Conservation (phyloP, 148 eudicot species). For the Silene latifolia region DNA sequence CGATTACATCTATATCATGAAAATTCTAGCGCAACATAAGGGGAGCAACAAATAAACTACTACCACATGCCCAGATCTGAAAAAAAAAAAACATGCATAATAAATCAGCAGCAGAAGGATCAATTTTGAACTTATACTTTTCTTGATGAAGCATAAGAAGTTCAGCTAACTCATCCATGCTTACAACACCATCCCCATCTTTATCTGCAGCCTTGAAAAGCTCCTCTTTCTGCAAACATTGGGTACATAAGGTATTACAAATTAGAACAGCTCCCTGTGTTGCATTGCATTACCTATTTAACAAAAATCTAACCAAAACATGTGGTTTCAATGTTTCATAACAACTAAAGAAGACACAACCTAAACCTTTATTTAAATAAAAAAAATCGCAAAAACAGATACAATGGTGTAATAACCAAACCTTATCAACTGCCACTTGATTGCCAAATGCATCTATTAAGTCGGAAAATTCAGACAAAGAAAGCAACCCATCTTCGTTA, state of each 20-base stretch:
- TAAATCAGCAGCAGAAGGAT: background rate
- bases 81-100: background rate
- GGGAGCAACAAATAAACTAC: background rate
- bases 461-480: constrained; percentile 69
- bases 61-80: background rate
- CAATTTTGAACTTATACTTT: constrained; percentile 39
- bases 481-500: constrained; percentile 73
- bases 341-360: too few relatives aligned
- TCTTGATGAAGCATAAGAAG: constrained; percentile 77
- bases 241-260: background rate
- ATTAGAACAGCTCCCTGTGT: background rate
- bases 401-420: constrained; percentile 17
- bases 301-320: background rate
- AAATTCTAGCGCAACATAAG: background rate
- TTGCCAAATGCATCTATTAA: constrained; percentile 87
- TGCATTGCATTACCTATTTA: constrained; percentile 3
- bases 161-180: constrained; percentile 86
- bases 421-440: constrained; percentile 75
- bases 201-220: constrained; percentile 81
- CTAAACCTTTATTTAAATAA: background rate
- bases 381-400: background rate
- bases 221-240: constrained; percentile 65
- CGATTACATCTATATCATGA: too few relatives aligned
- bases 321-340: constrained; percentile 1
- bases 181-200: constrained; percentile 77